Percentiles rank a stretch among this genome's conserved stretches.
phyloP scores from a whole-genome alignment of 345 rosid species.

The Heritiera fomes region DNA sequence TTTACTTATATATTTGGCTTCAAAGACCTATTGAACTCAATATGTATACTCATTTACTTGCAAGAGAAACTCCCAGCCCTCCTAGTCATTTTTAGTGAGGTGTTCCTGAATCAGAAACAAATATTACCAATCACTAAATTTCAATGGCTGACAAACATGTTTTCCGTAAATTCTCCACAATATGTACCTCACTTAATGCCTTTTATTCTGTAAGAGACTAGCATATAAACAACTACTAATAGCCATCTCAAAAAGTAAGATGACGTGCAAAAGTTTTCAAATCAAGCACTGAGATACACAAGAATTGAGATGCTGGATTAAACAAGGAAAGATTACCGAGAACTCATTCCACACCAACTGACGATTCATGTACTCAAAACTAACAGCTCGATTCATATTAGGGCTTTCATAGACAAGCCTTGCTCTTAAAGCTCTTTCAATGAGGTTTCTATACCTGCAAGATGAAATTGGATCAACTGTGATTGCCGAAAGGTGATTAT shows the following conservation, averaged over 20 bases:
- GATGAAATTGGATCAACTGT: neutral
- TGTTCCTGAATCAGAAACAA: neutral
- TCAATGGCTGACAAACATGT: neutral
- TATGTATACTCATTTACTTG: neutral
- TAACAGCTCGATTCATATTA: conserved; percentile 93
- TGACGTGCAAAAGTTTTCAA: neutral
- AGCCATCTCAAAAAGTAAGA: neutral
- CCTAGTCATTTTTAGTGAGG: neutral
- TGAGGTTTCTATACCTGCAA: conserved; percentile 85
- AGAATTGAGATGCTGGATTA: neutral
- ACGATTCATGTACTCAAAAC: conserved; percentile 98
- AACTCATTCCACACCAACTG: conserved; percentile 99
- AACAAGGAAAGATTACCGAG: conserved; percentile 54
- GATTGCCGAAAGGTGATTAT: neutral
- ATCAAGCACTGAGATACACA: neutral
- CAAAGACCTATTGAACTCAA: neutral
- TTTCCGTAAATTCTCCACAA: neutral
- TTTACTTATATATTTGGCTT: neutral
- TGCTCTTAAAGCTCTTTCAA: conserved; percentile 85
- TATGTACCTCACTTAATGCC: neutral
- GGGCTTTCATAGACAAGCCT: conserved; percentile 92
- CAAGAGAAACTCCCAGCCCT: neutral
- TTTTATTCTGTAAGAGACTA: neutral
- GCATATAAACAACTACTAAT: neutral
- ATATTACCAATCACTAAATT: neutral